These are phyloP conservation scores for Lyophyllum shimeji DNA, from an alignment of 768 basidiomycete genomes.

Conservation along the genomic window DNA sequence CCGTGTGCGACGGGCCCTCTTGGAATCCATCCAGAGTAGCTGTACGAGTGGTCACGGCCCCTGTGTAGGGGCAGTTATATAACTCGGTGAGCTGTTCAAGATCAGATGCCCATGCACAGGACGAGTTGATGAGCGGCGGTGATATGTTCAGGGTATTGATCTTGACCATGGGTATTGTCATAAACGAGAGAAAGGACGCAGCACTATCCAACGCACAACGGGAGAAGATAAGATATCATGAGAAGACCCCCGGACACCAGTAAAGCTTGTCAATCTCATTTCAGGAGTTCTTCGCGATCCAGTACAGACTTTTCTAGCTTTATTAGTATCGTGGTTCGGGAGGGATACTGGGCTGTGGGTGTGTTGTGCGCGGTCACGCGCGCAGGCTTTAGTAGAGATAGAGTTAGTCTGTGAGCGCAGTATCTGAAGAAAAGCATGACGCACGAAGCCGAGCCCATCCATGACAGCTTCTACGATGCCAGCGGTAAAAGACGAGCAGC, in stretches of 20 bases:
- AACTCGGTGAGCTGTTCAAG: slow-evolving; percentile 60
- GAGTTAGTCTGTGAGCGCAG: background rate
- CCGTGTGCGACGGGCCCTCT: slow-evolving; percentile 65
- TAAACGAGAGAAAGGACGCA: background rate
- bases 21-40: slow-evolving; percentile 67
- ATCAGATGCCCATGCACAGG: slow-evolving; percentile 82
- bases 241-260: slow-evolving; percentile 19
- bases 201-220: background rate
- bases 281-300: slow-evolving; percentile 90
- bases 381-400: slow-evolving; percentile 65
- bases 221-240: slow-evolving; percentile 15
- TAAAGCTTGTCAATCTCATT: slow-evolving; percentile 26
- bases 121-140: slow-evolving; percentile 74
- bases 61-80: slow-evolving; percentile 66
- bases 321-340: slow-evolving; percentile 94
- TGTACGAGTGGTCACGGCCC: slow-evolving; percentile 82
- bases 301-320: slow-evolving; percentile 92
- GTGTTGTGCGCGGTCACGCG: slow-evolving; percentile 96
- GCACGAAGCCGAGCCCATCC: slow-evolving; percentile 90
- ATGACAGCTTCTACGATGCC: slow-evolving; percentile 97
- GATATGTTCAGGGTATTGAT: slow-evolving; percentile 55
- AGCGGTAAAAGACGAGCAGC: slow-evolving; percentile 96
- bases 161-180: slow-evolving; percentile 44
- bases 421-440: slow-evolving; percentile 29
- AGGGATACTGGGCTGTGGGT: slow-evolving; percentile 75